Evolutionary conservation across 2,329 filamentous ascomycete species (phyloP), one percentile per base, ranked within the genome.

Genomic region (Nemania sp.): DNA sequence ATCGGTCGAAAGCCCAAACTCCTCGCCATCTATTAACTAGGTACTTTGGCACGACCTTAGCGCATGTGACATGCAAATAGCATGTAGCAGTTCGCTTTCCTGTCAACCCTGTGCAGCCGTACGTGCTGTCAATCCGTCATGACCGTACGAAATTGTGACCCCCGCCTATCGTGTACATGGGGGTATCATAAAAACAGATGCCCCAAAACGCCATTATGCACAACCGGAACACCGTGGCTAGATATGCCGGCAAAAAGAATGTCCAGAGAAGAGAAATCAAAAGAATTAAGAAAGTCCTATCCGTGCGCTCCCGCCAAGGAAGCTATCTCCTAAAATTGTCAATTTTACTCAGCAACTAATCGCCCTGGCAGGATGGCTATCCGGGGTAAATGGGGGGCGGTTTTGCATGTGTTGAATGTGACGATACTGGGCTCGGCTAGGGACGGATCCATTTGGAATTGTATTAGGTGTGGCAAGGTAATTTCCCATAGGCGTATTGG

Each of bases 291-390:
- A 52, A 22, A 55, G 20, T 60, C 24, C 43, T 4, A 22, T 27
- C 24, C 49, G 20, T 20, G 45, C 13, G 11, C 6, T 45, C 38
- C 18, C 53, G 35, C 26, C 47, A 26, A 24, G 29, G 11, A 58
- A 6, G 29, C n/a, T 6, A 5, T 45, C 11, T 60, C 49, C 26
- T 54, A 15, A 6, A 11, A 20, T 13, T 10, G 7, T 26, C 32
- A 56, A 26, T n/a, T 5, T 41, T 15, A 32, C 24, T 55, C 73
- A 82, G 61, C 81, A 79, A 73, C 78, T 79, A 69, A 83, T 88
- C 49, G 85, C 85, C 75, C 85, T 83, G 52, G 84, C 79, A 62
- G 83, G 74, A 77, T 87, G 82, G 75, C 83, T 75, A 66, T 87
- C 85, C 62, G 82, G 79, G 76, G 79, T 82, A 56, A 83, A 84